These are phyloP conservation scores for Nematodospora valgi DNA, from an alignment of 805 yeast species.

Conservation along the genomic window DNA sequence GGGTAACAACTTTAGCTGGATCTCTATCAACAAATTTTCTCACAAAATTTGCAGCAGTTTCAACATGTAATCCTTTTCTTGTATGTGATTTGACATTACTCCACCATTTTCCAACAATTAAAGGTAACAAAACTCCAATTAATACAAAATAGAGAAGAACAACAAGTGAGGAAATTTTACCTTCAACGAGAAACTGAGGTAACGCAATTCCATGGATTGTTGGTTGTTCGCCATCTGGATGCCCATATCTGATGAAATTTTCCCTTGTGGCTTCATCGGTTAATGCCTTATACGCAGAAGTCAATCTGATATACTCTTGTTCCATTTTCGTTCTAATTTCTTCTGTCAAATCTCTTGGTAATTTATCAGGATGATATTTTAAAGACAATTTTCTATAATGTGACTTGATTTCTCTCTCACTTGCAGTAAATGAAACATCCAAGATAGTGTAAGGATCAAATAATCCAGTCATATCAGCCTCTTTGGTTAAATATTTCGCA, in stretches of 20 bases:
- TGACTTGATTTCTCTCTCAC: conserved; percentile 73
- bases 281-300: conserved; percentile 90
- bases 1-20: conserved; percentile 63
- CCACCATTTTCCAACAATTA: conserved; percentile 90
- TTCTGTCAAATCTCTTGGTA: conserved; percentile 59
- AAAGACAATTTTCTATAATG: conserved; percentile 84
- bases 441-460: conserved; percentile 93
- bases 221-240: conserved; percentile 97
- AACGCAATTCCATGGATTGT: conserved; percentile 90
- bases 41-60: conserved; percentile 77
- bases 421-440: conserved; percentile 64
- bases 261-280: conserved; percentile 85
- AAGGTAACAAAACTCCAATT: conserved; percentile 78
- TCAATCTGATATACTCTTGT: conserved; percentile 72
- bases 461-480: conserved; percentile 43
- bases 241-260: conserved; percentile 84
- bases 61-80: conserved; percentile 74
- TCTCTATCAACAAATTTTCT: conserved; percentile 69
- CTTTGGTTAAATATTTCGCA: conserved; percentile 36
- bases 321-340: conserved; percentile 61
- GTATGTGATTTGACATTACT: conserved; percentile 72
- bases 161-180: conserved; percentile 65
- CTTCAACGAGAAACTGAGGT: conserved; percentile 87
- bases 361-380: conserved; percentile 91
- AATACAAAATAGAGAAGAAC: conserved; percentile 61